Conservation (phyloP, 768 basidiomycete genomes). For the Mycena galopus region DNA sequence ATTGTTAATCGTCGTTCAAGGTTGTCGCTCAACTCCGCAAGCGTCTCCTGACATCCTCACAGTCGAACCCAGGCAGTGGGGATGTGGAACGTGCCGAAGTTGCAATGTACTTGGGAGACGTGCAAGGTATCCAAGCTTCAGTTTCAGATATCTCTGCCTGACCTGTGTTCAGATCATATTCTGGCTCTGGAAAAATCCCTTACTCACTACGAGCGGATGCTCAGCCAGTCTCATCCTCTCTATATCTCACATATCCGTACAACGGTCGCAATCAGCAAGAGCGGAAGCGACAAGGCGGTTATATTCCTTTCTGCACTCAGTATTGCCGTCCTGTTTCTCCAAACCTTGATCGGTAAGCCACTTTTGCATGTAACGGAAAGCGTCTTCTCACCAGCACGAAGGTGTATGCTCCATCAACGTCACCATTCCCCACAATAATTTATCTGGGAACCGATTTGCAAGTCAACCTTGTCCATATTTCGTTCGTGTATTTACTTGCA, state of each 20-base stretch:
- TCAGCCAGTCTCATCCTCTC: conserved; percentile 89
- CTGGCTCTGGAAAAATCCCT: conserved; percentile 88
- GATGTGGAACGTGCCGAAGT: conserved; percentile 75
- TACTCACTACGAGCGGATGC: conserved; percentile 87
- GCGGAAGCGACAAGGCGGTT: conserved; percentile 74
- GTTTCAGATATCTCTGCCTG: neutral
- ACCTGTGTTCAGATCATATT: conserved; percentile 80
- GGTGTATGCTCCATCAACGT: conserved; percentile 81
- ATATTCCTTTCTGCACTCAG: conserved; percentile 76
- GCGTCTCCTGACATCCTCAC: conserved; percentile 64
- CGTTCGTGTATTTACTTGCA: neutral
- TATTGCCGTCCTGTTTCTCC: conserved; percentile 63
- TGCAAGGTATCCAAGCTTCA: conserved; percentile 75
- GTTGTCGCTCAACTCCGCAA: conserved; percentile 86
- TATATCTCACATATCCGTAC: conserved; percentile 85
- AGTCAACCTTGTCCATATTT: neutral
- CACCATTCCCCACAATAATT: conserved; percentile 66
- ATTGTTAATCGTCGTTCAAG: conserved; percentile 58
- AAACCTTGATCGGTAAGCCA: conserved; percentile 68
- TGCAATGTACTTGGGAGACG: conserved; percentile 90
- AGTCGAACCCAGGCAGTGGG: conserved; percentile 50
- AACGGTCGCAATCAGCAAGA: conserved; percentile 68
- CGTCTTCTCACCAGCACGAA: conserved; percentile 44
- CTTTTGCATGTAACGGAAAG: neutral
- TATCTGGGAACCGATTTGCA: conserved; percentile 38